Percentiles rank a stretch among this genome's conserved stretches.
Evolutionary conservation across 305 asterid species (phyloP).

Genomic region (Fraxinus sp.): DNA sequence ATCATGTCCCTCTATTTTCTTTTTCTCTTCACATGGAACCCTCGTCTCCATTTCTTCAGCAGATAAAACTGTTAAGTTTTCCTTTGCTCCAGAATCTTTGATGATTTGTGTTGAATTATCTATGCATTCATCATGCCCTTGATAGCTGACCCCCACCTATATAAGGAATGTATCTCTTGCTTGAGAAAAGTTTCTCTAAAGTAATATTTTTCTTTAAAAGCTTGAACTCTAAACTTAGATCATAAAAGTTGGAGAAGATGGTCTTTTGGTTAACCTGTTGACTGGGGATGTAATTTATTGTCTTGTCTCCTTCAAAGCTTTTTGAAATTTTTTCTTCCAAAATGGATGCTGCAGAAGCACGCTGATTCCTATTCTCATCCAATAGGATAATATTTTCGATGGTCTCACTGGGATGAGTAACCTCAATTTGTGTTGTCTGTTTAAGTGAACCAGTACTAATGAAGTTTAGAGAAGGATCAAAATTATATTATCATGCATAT

Average conservation of each 20-base stretch:
- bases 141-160: constrained; percentile 11
- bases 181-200: not conserved
- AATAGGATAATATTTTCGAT: not conserved
- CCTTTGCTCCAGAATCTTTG: constrained; percentile 2
- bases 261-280: constrained; percentile 14
- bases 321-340: constrained; percentile 9
- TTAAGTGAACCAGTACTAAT: not conserved
- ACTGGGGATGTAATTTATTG: constrained; percentile 1
- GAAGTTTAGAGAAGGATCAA: not conserved
- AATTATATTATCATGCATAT: not conserved
- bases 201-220: not conserved
- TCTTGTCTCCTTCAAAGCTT: constrained; percentile 10
- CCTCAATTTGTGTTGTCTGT: constrained; percentile 24
- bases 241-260: not conserved
- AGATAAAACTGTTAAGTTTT: not conserved
- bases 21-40: constrained; percentile 10
- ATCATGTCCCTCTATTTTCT: constrained; percentile 10
- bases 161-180: not conserved
- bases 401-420: not conserved
- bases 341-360: not conserved
- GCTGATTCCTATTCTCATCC: not conserved
- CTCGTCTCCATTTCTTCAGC: constrained; percentile 14
- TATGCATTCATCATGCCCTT: not conserved
- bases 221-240: not conserved
- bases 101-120: constrained; percentile 6